These are phyloP conservation scores for Ophiosphaerella korrae DNA, from an alignment of 2,329 filamentous ascomycete species.

Conservation along the genomic window DNA sequence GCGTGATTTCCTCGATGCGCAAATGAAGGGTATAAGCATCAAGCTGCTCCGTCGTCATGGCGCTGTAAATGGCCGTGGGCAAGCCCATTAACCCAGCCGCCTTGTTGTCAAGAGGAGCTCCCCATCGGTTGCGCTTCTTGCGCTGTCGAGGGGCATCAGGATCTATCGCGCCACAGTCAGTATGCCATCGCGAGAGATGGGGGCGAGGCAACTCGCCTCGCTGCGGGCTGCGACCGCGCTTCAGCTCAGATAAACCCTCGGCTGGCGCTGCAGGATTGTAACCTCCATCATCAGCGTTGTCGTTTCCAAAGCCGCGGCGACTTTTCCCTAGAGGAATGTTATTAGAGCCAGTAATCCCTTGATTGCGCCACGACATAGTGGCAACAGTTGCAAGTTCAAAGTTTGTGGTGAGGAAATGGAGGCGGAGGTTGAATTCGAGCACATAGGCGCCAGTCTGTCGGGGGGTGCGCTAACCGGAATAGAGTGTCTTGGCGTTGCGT, in stretches of 20 bases:
- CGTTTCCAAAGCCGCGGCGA: conserved; percentile 76
- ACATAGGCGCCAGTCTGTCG: conserved; percentile 9
- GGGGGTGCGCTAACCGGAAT: not conserved
- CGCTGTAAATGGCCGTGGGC: conserved; percentile 92
- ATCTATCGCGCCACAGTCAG: conserved; percentile 30
- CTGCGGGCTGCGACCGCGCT: conserved; percentile 92
- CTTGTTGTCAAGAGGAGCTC: conserved; percentile 97
- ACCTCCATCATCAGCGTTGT: conserved; percentile 51
- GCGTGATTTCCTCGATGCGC: conserved; percentile 98
- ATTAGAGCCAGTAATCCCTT: conserved; percentile 95
- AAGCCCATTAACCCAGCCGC: conserved; percentile 97
- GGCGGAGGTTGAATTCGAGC: conserved; percentile 9
- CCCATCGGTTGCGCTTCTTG: conserved; percentile 99
- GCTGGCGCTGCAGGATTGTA: conserved; percentile 53
- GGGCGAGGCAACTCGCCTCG: conserved; percentile 62
- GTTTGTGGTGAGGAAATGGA: conserved; percentile 14
- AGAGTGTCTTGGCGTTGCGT: not conserved
- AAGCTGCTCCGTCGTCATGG: conserved; percentile 98
- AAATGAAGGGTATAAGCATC: conserved; percentile 96
- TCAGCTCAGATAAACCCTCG: conserved; percentile 60
- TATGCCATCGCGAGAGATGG: not conserved
- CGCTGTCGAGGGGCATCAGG: conserved; percentile 81
- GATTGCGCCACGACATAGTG: conserved; percentile 68
- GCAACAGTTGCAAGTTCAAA: conserved; percentile 11
- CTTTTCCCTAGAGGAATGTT: conserved; percentile 88